A percentile compares a stretch with the other conserved stretches of the same genome.
Conservation (phyloP, 106 monocot species). For the Allium fistulosum region DNA sequence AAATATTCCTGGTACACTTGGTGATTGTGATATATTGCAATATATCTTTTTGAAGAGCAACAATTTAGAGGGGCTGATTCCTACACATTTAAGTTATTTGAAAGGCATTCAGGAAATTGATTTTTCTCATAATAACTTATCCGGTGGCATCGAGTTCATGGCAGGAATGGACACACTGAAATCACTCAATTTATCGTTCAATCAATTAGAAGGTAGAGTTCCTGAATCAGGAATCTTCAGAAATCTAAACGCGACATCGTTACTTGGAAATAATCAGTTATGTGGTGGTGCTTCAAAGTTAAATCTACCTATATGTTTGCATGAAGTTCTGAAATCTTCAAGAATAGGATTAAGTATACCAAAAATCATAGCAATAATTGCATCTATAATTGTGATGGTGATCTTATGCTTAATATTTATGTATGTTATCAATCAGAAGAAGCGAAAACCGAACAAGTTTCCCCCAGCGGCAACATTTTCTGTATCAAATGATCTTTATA, state of each 20-base stretch:
- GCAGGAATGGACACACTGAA: too few relatives aligned
- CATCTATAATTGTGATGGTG: too few relatives aligned
- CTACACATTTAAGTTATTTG: slow-evolving; percentile 8
- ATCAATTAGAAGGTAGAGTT: slow-evolving; percentile 5
- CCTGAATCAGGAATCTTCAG: slow-evolving; percentile 6
- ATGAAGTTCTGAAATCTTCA: not conserved
- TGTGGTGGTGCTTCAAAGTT: slow-evolving; percentile 8
- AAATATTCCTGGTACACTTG: too few relatives aligned
- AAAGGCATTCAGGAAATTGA: slow-evolving; percentile 7
- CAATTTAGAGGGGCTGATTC: slow-evolving; percentile 29
- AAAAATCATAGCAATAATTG: slow-evolving; percentile 1
- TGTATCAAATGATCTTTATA: not conserved
- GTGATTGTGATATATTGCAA: too few relatives aligned
- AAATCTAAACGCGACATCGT: not conserved
- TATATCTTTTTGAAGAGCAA: too few relatives aligned
- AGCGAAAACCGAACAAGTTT: not conserved
- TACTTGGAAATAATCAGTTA: too few relatives aligned
- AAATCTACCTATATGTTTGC: slow-evolving; percentile 1
- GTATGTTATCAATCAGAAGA: not conserved
- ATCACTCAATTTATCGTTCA: too few relatives aligned
- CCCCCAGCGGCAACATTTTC: not conserved
- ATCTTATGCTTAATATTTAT: too few relatives aligned
- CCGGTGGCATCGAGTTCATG: too few relatives aligned
- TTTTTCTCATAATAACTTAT: too few relatives aligned
- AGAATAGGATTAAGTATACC: not conserved